Conservation (phyloP, 345 rosid genomes). For the Psidium friedrichsthalianum region DNA sequence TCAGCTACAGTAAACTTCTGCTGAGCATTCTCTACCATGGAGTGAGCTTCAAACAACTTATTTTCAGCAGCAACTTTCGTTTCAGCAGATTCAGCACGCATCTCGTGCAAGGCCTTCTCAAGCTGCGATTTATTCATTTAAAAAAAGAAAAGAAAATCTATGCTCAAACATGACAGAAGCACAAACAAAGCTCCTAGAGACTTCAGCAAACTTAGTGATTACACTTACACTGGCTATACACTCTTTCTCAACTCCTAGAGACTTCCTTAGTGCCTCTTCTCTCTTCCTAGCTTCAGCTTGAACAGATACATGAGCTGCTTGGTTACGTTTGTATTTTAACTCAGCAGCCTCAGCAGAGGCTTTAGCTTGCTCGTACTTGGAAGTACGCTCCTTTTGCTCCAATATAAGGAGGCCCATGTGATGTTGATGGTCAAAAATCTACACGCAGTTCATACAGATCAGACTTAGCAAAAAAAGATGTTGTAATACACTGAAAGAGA, state of each 20-base stretch:
- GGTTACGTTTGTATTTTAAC: constrained; percentile 43
- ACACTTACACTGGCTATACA: constrained; percentile 76
- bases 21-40: constrained; percentile 58
- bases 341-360: constrained; percentile 62
- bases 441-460: constrained; percentile 2
- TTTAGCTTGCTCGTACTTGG: constrained; percentile 54
- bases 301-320: constrained; percentile 52
- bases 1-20: constrained; percentile 58
- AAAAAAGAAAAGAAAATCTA: background rate
- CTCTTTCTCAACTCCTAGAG: constrained; percentile 76
- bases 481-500: background rate
- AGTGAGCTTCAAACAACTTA: constrained; percentile 54
- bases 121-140: constrained; percentile 30
- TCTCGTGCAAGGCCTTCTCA: constrained; percentile 91
- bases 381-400: constrained; percentile 57
- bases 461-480: background rate
- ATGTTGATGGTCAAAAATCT: constrained; percentile 89
- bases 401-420: constrained; percentile 85
- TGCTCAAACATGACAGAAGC: background rate
- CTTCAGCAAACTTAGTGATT: background rate
- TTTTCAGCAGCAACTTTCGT: constrained; percentile 67
- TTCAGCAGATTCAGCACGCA: constrained; percentile 92
- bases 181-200: background rate
- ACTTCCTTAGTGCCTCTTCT: constrained; percentile 75
- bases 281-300: constrained; percentile 66